A percentile compares a stretch with the other conserved stretches of the same genome.
phyloP scores from a whole-genome alignment of 2,329 filamentous ascomycete genomes.

The Colletotrichum cereale region DNA sequence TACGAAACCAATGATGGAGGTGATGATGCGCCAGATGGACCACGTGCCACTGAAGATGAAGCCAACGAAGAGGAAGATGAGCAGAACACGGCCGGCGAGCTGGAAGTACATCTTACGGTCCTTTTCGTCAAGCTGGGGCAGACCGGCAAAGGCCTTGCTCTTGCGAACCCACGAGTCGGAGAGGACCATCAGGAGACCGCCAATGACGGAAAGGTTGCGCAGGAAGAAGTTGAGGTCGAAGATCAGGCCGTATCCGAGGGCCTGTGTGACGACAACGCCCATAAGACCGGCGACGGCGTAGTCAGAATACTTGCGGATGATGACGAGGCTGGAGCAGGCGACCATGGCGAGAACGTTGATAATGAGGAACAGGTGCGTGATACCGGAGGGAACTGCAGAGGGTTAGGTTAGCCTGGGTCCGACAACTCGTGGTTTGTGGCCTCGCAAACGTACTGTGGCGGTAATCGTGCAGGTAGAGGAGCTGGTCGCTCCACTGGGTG shows the following conservation, averaged over 20 bases:
- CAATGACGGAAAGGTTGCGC: slow-evolving; percentile 97
- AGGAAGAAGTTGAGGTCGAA: slow-evolving; percentile 99
- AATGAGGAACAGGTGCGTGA: slow-evolving; percentile 94
- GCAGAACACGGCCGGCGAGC: slow-evolving; percentile 91
- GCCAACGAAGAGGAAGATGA: slow-evolving; percentile 97
- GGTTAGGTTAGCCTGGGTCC: slow-evolving; percentile 37
- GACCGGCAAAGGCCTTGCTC: slow-evolving; percentile 93
- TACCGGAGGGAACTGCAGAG: slow-evolving; percentile 80
- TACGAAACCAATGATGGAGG: slow-evolving; percentile 86
- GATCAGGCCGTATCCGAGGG: slow-evolving; percentile 95
- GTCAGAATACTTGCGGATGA: slow-evolving; percentile 91
- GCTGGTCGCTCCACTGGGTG: slow-evolving; percentile 97
- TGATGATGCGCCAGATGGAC: slow-evolving; percentile 88
- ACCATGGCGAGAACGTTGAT: slow-evolving; percentile 91
- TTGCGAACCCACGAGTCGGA: slow-evolving; percentile 99
- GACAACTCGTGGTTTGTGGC: background rate
- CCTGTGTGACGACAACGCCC: slow-evolving; percentile 91
- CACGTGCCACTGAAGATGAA: slow-evolving; percentile 97
- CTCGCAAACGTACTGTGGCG: slow-evolving; percentile 80
- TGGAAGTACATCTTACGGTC: slow-evolving; percentile 99
- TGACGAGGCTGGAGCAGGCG: slow-evolving; percentile 85
- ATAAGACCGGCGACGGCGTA: slow-evolving; percentile 93
- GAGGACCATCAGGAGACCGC: slow-evolving; percentile 96
- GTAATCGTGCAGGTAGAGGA: slow-evolving; percentile 93
- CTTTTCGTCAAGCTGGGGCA: slow-evolving; percentile 97